phyloP scores from a whole-genome alignment of 2,329 filamentous ascomycete species.

The Huntiella omanensis region DNA sequence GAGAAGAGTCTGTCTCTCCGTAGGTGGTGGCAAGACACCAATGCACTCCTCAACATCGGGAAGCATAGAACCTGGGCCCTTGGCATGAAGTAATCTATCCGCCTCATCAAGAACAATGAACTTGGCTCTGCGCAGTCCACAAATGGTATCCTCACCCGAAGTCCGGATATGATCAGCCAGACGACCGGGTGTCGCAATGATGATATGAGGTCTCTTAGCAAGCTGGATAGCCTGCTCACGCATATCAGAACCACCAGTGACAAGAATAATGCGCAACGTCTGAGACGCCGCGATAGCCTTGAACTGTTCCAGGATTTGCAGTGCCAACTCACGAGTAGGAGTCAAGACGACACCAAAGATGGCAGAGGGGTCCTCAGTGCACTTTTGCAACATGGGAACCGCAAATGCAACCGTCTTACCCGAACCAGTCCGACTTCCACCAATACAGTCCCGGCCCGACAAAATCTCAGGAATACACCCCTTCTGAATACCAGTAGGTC shows the following conservation, averaged over 20 bases:
- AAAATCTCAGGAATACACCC: conserved; percentile 85
- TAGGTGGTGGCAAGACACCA: conserved; percentile 56
- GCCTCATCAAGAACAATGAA: conserved; percentile 93
- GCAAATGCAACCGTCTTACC: conserved; percentile 96
- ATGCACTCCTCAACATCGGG: conserved; percentile 83
- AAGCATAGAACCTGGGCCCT: conserved; percentile 70
- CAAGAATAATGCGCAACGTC: conserved; percentile 68
- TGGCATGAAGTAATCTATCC: conserved; percentile 63
- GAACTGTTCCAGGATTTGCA: conserved; percentile 94
- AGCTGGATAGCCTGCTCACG: conserved; percentile 72
- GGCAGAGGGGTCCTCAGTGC: conserved; percentile 78
- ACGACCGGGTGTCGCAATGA: conserved; percentile 85
- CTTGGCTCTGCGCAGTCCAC: conserved; percentile 56
- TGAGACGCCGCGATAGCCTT: conserved; percentile 80
- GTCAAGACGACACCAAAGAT: conserved; percentile 84
- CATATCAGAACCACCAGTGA: conserved; percentile 90
- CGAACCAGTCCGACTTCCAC: conserved; percentile 83
- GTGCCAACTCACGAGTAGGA: conserved; percentile 73
- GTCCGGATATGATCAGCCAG: conserved; percentile 84
- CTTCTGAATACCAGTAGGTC: conserved; percentile 83
- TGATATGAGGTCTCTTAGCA: conserved; percentile 64
- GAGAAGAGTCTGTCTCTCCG: conserved; percentile 73
- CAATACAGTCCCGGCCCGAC: conserved; percentile 82
- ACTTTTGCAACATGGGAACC: conserved; percentile 81
- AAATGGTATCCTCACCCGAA: conserved; percentile 79